Evolutionary conservation across 257 asterid genomes (phyloP), one percentile per base, ranked within the genome.

Genomic region (Nicotiana attenuata): DNA sequence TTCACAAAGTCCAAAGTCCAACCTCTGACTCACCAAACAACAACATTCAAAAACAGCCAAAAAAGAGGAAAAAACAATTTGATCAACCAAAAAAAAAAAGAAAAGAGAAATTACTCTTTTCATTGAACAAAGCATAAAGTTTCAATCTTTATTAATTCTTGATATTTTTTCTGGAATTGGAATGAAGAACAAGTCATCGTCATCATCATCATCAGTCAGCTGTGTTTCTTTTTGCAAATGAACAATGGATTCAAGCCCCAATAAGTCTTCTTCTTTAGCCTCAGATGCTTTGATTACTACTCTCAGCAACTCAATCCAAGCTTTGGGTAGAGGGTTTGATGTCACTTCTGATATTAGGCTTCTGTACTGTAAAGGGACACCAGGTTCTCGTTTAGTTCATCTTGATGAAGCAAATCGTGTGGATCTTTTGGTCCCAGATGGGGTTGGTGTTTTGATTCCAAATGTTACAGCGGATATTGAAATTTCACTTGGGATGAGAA

Each of bases 281-380:
- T 77, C 86, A 24, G 93, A 90, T 86, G 91, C 98, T 52, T 83
- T 96, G 87, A 77, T 89, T 55, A 85, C 98, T 55, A 94, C 99
- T 67, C 90, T 94, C 82, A 80, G 89, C 89, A 96, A 92, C 91
- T 96, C 99, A 59, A 91, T 96, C 81, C 98, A 94, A 89, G 98
- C 99, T 22, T 89, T 96, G 65, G 99, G 99, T 16, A 94, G 99
- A 69, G 99, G 99, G 0, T 96, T 96, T 82, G 99, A 96, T 82
- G 99, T 96, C 80, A 93, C 99, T 28, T 96, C 99, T 33, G 99
- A 96, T 88, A 96, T 94, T 80, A 92, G 99, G 91, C 90, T 96
- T 57, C 85, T 96, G 61, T 96, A 96, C 82, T 96, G 99, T 77
- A 96, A 96, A 85, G 99, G 99, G 56, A 89, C 94, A 1, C 93